phyloP scores from a whole-genome alignment of 2,329 filamentous ascomycete genomes.

The Epichloe gansuensis region DNA sequence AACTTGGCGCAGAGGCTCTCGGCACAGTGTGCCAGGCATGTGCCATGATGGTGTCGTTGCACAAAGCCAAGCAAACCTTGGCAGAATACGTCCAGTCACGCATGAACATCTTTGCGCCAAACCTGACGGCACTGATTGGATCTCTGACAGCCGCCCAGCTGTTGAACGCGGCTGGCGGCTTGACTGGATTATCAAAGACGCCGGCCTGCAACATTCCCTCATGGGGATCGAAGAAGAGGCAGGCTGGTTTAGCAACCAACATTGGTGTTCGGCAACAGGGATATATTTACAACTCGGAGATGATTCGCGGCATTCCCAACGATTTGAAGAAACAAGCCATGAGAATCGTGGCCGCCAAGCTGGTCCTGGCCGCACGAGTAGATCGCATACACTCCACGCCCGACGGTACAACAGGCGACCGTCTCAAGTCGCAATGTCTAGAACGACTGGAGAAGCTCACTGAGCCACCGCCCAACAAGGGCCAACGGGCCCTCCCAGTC shows the following conservation, averaged over 20 bases:
- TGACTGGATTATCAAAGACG: constrained; percentile 80
- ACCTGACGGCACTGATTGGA: constrained; percentile 79
- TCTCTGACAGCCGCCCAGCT: constrained; percentile 89
- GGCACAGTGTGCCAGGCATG: constrained; percentile 64
- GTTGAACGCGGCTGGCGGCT: constrained; percentile 84
- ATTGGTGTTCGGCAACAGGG: constrained; percentile 83
- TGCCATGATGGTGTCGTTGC: constrained; percentile 76
- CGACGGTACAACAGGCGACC: constrained; percentile 71
- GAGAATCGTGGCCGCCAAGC: constrained; percentile 86
- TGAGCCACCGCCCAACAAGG: constrained; percentile 81
- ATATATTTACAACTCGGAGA: constrained; percentile 81
- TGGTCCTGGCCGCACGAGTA: constrained; percentile 83
- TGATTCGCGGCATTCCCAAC: constrained; percentile 71
- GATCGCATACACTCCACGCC: constrained; percentile 73
- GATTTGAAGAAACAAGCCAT: constrained; percentile 89
- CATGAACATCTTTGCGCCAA: constrained; percentile 93
- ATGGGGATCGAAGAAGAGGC: constrained; percentile 79
- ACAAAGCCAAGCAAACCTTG: constrained; percentile 73
- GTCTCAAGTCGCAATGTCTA: constrained; percentile 69
- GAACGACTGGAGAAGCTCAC: constrained; percentile 85
- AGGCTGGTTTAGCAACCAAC: constrained; percentile 81
- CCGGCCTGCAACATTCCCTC: constrained; percentile 87
- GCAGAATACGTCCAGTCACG: constrained; percentile 93
- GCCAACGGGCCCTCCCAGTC: constrained; percentile 71
- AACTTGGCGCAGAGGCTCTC: constrained; percentile 64